Percentiles rank a stretch among this genome's conserved stretches.
phyloP scores from a whole-genome alignment of 805 yeast species.

The Tetrapisispora phaffii region DNA sequence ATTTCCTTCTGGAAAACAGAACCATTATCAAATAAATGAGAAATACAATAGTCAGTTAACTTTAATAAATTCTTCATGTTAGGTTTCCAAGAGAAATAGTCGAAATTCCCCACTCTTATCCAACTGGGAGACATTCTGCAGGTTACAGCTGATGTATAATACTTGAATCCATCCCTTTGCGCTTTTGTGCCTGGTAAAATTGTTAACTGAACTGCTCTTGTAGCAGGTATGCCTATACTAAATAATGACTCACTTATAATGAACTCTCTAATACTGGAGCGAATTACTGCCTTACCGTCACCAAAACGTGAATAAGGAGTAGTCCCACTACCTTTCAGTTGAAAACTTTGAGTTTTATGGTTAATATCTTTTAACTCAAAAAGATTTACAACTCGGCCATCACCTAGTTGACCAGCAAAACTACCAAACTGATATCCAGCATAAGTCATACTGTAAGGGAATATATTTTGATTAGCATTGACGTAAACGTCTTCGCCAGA shows the following conservation, averaged over 20 bases:
- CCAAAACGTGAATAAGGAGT: constrained; percentile 93
- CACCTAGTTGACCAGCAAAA: constrained; percentile 96
- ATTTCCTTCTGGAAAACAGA: constrained; percentile 22
- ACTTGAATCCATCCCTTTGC: constrained; percentile 52
- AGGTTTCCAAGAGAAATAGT: constrained; percentile 63
- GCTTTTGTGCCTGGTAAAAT: constrained; percentile 69
- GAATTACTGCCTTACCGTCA: constrained; percentile 87
- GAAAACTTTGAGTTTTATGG: constrained; percentile 34
- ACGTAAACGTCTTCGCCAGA: constrained; percentile 47
- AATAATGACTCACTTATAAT: constrained; percentile 72
- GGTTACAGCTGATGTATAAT: constrained; percentile 63
- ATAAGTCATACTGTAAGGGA: constrained; percentile 84
- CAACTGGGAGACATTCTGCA: constrained; percentile 76
- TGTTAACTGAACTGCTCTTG: constrained; percentile 71
- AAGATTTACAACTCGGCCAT: constrained; percentile 79
- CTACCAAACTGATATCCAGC: constrained; percentile 96
- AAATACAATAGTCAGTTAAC: constrained; percentile 64
- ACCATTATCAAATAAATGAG: constrained; percentile 44
- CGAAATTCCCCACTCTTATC: constrained; percentile 85
- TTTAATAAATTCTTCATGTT: constrained; percentile 52
- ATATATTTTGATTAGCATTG: constrained; percentile 32
- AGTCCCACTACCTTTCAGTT: constrained; percentile 83
- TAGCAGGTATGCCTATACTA: constrained; percentile 76
- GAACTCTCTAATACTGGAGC: constrained; percentile 84
- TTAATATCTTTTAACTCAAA: constrained; percentile 59